A percentile compares a stretch with the other conserved stretches of the same genome.
Evolutionary conservation across 371 early-diverging fungal genomes (phyloP).

Genomic region (Parasitella parasitica): DNA sequence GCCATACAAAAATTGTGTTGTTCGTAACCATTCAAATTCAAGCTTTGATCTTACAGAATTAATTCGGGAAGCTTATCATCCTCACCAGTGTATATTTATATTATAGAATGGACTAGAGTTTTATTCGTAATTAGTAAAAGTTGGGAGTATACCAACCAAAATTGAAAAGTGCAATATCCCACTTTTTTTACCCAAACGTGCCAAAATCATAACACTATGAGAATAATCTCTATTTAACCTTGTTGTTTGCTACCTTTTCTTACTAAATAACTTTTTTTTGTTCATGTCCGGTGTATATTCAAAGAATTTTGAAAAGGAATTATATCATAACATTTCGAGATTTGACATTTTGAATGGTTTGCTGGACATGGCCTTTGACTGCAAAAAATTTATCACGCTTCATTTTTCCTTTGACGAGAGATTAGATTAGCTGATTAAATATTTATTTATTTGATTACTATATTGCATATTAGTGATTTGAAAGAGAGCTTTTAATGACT

Average conservation of each 20-base stretch:
- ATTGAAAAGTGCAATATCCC: slow-evolving; percentile 8
- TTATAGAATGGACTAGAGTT: slow-evolving; percentile 9
- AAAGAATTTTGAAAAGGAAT: slow-evolving; percentile 8
- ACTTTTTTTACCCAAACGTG: slow-evolving; percentile 11
- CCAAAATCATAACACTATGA: slow-evolving; percentile 11
- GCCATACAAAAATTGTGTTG: too few species aligned
- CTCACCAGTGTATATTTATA: neutral
- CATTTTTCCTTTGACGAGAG: too few species aligned
- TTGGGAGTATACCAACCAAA: slow-evolving; percentile 5
- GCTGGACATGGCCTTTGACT: too few species aligned
- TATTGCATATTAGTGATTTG: too few species aligned
- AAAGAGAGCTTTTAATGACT: too few species aligned
- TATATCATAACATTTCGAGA: slow-evolving; percentile 11
- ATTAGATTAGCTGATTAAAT: too few species aligned
- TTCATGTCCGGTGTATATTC: slow-evolving; percentile 9
- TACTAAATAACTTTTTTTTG: slow-evolving; percentile 12
- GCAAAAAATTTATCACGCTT: too few species aligned
- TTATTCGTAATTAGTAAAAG: slow-evolving; percentile 4
- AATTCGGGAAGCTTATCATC: too few species aligned
- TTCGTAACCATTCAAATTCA: too few species aligned
- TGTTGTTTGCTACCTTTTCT: slow-evolving; percentile 15
- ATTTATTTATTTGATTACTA: too few species aligned
- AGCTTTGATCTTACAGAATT: too few species aligned
- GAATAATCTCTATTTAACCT: slow-evolving; percentile 8
- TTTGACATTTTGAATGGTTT: slow-evolving; percentile 12